phyloP scores from a whole-genome alignment of 2,329 filamentous ascomycete species.

The Pezicula rhizophila region DNA sequence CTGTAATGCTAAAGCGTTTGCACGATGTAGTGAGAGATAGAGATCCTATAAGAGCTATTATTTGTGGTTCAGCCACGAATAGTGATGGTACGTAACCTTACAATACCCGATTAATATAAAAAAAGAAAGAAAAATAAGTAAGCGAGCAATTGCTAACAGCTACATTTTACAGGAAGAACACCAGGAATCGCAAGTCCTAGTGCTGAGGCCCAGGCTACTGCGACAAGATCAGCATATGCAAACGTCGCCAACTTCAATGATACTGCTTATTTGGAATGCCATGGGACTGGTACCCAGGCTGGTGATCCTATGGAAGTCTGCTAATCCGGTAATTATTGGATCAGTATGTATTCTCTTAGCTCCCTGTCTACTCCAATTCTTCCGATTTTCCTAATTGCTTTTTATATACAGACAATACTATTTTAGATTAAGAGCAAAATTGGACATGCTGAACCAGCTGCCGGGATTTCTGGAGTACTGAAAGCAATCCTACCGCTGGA shows the following conservation, averaged over 20 bases:
- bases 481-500: slow-evolving; percentile 33
- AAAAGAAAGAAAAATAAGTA: no score
- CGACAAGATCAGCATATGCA: slow-evolving; percentile 5
- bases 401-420: neutral
- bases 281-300: slow-evolving; percentile 28
- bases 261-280: slow-evolving; percentile 30
- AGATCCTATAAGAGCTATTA: slow-evolving; percentile 49
- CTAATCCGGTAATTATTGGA: slow-evolving; percentile 8
- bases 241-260: slow-evolving; percentile 8
- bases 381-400: no score
- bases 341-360: slow-evolving; percentile 1
- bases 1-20: slow-evolving; percentile 52
- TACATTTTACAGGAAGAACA: slow-evolving; percentile 38
- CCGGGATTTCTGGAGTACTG: slow-evolving; percentile 36
- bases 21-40: slow-evolving; percentile 50
- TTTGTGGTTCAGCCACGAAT: slow-evolving; percentile 46
- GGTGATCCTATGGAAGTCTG: slow-evolving; percentile 14
- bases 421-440: slow-evolving; percentile 30
- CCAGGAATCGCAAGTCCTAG: slow-evolving; percentile 49
- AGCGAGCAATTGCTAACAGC: no score
- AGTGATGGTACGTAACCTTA: slow-evolving; percentile 36
- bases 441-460: slow-evolving; percentile 39
- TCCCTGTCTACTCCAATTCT: no score
- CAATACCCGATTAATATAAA: no score
- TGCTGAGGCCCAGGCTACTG: slow-evolving; percentile 31